A percentile compares a stretch with the other conserved stretches of the same genome.
phyloP scores from a whole-genome alignment of 139 green algal species.

The Astrephomene gubernaculifera region DNA sequence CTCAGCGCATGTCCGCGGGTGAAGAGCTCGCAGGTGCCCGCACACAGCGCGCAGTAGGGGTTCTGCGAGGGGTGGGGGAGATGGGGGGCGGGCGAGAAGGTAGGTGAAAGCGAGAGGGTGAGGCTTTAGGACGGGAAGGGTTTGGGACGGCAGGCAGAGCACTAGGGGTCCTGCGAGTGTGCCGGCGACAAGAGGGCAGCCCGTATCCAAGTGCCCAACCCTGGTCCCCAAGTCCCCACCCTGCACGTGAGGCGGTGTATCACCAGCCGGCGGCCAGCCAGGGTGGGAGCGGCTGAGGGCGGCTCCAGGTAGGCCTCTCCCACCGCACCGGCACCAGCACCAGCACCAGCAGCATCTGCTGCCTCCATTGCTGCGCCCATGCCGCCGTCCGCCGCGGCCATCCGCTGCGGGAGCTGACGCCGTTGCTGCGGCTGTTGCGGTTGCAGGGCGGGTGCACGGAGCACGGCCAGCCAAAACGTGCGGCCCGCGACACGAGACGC shows the following conservation, averaged over 20 bases:
- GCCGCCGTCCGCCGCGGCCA: no score
- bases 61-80: not conserved
- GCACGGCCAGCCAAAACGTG: not conserved
- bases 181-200: no score
- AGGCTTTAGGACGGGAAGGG: not conserved
- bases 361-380: no score
- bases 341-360: no score
- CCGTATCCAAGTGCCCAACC: no score
- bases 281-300: not conserved
- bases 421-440: no score
- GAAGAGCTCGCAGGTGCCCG: slow-evolving; percentile 35
- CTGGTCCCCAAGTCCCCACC: not conserved
- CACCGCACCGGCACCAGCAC: not conserved
- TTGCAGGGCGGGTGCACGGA: no score
- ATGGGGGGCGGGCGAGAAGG: not conserved
- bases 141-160: not conserved
- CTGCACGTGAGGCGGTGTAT: slow-evolving; percentile 1
- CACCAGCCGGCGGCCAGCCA: slow-evolving; percentile 17
- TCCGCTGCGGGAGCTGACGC: no score
- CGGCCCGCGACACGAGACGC: not conserved
- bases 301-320: not conserved
- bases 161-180: not conserved
- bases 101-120: not conserved
- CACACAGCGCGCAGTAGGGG: not conserved
- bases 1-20: not conserved